Evolutionary conservation across 805 yeast species (phyloP).

Genomic region (Schizosaccharomyces japonicus): DNA sequence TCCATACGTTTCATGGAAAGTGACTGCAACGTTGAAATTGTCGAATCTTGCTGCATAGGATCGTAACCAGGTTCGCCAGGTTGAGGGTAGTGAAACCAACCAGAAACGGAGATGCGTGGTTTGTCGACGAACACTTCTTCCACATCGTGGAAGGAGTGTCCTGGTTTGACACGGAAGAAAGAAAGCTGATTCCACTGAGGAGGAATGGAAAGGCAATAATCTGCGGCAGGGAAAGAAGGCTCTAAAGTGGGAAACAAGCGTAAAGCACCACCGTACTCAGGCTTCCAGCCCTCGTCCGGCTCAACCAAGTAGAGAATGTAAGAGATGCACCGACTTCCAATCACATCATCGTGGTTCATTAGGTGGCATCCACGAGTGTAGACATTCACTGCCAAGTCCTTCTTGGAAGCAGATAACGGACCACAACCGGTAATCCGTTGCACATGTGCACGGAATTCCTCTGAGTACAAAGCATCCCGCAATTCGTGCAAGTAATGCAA

Average conservation of each 20-base stretch:
- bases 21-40: constrained; percentile 41
- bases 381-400: constrained; percentile 79
- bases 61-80: constrained; percentile 67
- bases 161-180: constrained; percentile 88
- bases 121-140: constrained; percentile 86
- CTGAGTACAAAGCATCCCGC: constrained; percentile 70
- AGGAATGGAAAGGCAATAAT: constrained; percentile 39
- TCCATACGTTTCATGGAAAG: constrained; percentile 14
- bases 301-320: constrained; percentile 83
- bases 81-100: constrained; percentile 98
- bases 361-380: constrained; percentile 85
- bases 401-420: constrained; percentile 65
- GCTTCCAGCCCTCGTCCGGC: constrained; percentile 70
- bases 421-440: constrained; percentile 69
- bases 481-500: constrained; percentile 55
- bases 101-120: constrained; percentile 79
- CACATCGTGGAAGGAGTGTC: constrained; percentile 88
- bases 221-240: constrained; percentile 75
- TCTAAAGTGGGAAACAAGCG: constrained; percentile 66
- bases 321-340: constrained; percentile 80
- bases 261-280: constrained; percentile 80
- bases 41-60: constrained; percentile 29
- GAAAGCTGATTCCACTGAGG: constrained; percentile 95
- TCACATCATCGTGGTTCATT: constrained; percentile 89
- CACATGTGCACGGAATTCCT: constrained; percentile 57